Conservation (phyloP, 2,329 filamentous ascomycete genomes). For the Elsinoe perseae region DNA sequence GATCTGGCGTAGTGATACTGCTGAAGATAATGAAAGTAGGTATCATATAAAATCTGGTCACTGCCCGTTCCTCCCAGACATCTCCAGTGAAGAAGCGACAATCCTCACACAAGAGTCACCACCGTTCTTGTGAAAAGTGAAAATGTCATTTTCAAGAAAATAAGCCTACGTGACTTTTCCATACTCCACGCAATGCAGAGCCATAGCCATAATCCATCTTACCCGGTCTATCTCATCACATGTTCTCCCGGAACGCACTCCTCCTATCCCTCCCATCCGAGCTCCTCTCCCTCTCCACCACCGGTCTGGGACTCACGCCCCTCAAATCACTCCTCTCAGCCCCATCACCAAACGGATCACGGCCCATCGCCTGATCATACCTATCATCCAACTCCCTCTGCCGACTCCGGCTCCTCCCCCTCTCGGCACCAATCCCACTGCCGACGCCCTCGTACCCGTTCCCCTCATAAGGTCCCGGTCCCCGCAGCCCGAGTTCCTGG, state of each 20-base stretch:
- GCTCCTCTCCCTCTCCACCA: slow-evolving; percentile 44
- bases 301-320: slow-evolving; percentile 70
- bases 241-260: slow-evolving; percentile 63
- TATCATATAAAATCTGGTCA: neutral
- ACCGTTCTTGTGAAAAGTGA: neutral
- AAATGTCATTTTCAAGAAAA: neutral
- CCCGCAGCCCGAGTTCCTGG: slow-evolving; percentile 57
- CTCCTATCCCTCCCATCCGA: slow-evolving; percentile 49
- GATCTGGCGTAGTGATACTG: neutral
- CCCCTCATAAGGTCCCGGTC: slow-evolving; percentile 35
- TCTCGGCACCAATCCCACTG: slow-evolving; percentile 29
- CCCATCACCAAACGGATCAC: slow-evolving; percentile 66
- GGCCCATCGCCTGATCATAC: slow-evolving; percentile 40
- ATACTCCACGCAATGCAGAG: slow-evolving; percentile 4
- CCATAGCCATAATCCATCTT: neutral
- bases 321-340: slow-evolving; percentile 57
- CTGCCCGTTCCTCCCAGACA: too few relatives aligned
- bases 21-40: neutral
- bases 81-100: too few relatives aligned
- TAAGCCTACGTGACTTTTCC: neutral
- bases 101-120: too few relatives aligned
- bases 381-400: slow-evolving; percentile 39
- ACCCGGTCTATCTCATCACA: slow-evolving; percentile 36
- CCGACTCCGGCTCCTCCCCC: slow-evolving; percentile 43
- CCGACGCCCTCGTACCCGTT: slow-evolving; percentile 32